phyloP scores from a whole-genome alignment of 495 filamentous ascomycete species.

The Tuber melanosporum region DNA sequence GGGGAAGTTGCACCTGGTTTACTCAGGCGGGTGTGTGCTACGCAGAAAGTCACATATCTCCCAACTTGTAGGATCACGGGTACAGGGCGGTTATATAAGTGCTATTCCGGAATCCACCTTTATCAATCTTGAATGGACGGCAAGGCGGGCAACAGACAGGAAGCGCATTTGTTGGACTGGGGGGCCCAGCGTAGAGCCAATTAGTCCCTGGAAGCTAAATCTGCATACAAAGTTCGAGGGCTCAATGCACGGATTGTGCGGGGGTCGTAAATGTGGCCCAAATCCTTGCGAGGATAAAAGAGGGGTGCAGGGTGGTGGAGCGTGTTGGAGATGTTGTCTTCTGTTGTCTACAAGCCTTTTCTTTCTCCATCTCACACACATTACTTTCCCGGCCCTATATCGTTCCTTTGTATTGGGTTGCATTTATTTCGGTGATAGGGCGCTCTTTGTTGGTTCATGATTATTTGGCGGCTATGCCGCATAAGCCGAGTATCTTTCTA shows the following conservation, averaged over 20 bases:
- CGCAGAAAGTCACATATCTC: background rate
- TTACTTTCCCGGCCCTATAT: too few species aligned
- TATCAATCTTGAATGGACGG: background rate
- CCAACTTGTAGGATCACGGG: background rate
- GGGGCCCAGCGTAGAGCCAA: background rate
- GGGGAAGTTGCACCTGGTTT: background rate
- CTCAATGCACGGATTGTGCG: background rate
- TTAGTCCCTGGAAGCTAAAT: background rate
- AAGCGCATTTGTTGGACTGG: background rate
- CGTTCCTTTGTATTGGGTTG: too few species aligned
- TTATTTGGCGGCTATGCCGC: too few species aligned
- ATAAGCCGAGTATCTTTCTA: too few species aligned
- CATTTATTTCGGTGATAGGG: too few species aligned
- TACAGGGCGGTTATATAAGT: background rate
- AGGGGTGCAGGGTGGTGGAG: background rate
- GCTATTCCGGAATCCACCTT: background rate
- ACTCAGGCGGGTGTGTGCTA: background rate
- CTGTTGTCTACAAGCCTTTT: too few species aligned
- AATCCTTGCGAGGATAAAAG: background rate
- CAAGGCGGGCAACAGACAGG: background rate
- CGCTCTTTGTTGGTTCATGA: too few species aligned
- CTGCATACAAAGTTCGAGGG: background rate
- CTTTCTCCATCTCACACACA: too few species aligned
- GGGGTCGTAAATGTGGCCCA: background rate
- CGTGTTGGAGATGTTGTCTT: too few species aligned